Conservation (phyloP, 2,329 filamentous ascomycete genomes). For the Colletotrichum zoysiae region DNA sequence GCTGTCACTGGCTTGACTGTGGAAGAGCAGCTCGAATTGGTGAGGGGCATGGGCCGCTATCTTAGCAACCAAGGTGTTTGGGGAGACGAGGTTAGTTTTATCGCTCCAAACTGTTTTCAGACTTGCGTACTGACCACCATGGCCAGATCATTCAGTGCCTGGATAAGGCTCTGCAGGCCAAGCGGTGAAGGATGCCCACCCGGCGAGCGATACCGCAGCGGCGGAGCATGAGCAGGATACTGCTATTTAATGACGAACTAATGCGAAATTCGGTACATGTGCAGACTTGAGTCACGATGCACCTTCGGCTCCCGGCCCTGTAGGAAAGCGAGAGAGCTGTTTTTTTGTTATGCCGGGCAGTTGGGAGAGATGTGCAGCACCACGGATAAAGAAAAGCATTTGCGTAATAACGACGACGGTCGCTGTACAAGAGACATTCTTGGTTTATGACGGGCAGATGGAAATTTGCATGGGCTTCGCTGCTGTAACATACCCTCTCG, state of each 20-base stretch:
- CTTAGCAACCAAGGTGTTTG: slow-evolving; percentile 73
- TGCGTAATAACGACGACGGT: slow-evolving; percentile 26
- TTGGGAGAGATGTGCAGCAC: slow-evolving; percentile 9
- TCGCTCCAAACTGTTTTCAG: slow-evolving; percentile 52
- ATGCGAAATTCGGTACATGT: slow-evolving; percentile 35
- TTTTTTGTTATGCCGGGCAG: background rate
- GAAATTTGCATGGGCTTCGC: slow-evolving; percentile 34
- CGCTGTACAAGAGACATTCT: slow-evolving; percentile 32
- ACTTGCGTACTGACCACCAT: slow-evolving; percentile 12
- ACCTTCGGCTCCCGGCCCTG: slow-evolving; percentile 8
- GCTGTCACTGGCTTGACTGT: slow-evolving; percentile 89
- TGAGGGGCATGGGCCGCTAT: slow-evolving; percentile 74
- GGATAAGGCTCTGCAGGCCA: slow-evolving; percentile 49
- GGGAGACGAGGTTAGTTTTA: slow-evolving; percentile 56
- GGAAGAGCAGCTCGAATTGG: slow-evolving; percentile 90
- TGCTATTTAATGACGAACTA: slow-evolving; percentile 41
- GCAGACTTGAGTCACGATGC: slow-evolving; percentile 16
- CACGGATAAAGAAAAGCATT: slow-evolving; percentile 40
- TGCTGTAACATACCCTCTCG: slow-evolving; percentile 41
- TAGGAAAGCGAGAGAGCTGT: slow-evolving; percentile 9
- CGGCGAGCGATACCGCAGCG: background rate
- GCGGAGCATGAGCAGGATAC: slow-evolving; percentile 13
- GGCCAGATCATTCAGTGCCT: slow-evolving; percentile 52
- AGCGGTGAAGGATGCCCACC: slow-evolving; percentile 39
- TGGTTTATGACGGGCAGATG: slow-evolving; percentile 37